Evolutionary conservation across 768 basidiomycete species (phyloP), one percentile per base, ranked within the genome.

Genomic region (Termitomyces sp.): DNA sequence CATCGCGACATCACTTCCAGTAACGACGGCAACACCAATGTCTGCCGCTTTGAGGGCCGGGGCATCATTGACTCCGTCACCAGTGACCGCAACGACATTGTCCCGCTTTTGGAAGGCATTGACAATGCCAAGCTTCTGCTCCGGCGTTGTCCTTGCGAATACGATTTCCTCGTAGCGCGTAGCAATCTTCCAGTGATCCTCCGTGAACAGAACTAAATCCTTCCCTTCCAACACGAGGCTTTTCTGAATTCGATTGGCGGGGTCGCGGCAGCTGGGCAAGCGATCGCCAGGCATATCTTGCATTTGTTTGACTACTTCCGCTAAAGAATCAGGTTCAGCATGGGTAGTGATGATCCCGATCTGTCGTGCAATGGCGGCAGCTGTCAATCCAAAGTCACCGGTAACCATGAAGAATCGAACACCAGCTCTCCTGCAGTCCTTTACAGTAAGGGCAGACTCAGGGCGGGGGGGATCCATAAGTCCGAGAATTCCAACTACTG

Each of bases 331-430:
- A 7, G 58, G 58, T 28, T 62, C 58, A 28, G 61, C 67, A 35
- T 74, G 59, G 22, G 74, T 72, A 1, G 75, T 71, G 55, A 79
- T 64, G 53, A 79, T 76, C 7, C 75, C 71, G 24, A 79, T 73
- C 60, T 76, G 72, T 45, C 71, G 67, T 0, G 77, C 79, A 48
- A 83, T 83, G 7, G 80, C 74, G 5, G 75, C 72, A 0, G 82
- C 82, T 0, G 82, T 83, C 57, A 79, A 67, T 54, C 76, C 70
- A 66, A 81, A 80, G 63, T 83, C 81, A 52, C 82, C 82, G 0
- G 82, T 84, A 28, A 84, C 72, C 80, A 83, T 83, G 57, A 79
- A 76, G 11, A 83, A 76, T n/a, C 76, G 72, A 53, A 82, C 76
- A 18, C 83, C 82, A 1, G 83, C 83, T 52, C 69, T 66, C n/a